Evolutionary conservation across 306 rosid genomes (phyloP), one percentile per base, ranked within the genome.

Genomic region (Inga laurina): DNA sequence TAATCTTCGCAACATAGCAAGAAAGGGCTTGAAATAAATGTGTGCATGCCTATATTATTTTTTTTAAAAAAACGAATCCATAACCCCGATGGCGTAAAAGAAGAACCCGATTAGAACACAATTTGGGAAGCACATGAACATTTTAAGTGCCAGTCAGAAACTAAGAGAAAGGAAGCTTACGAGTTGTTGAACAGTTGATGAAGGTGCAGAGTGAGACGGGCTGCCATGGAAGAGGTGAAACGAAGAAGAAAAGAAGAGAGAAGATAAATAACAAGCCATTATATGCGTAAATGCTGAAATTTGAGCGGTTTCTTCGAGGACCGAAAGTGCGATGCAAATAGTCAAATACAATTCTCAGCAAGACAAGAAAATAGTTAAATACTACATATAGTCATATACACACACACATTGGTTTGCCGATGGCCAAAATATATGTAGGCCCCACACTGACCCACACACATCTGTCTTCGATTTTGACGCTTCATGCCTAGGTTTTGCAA

Each of bases 271-370:
- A 49, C 0, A 2, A 43, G 46, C 57, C 79, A 68, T 74, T 27
- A 66, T 56, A 78, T 45, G 56, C 32, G 59, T 71, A 82, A 85
- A 84, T 72, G 79, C 54, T 59, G 57, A 72, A 9, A 12, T 51
- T 84, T 66, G 74, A 80, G 89, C 85, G 92, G 81, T 83, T 74
- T 62, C 89, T 81, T 82, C 88, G 88, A 90, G 89, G 46, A 78
- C 78, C 48, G 46, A 80, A 9, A 64, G 75, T 62, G 52, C 59
- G 75, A 68, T 37, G 24, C 43, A 39, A 39, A 5, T 4, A 9
- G 3, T 18, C 76, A 45, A 72, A 22, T 72, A 12, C 16, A 43
- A 21, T n/a, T 44, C 22, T 71, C 35, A 11, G 24, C 34, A 10
- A 43, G 35, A 71, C 35, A 22, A 39, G 49, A 16, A 37, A 5